These are phyloP conservation scores for Metarhizium humberi DNA, from an alignment of 2,329 filamentous ascomycete species.

Conservation along the genomic window DNA sequence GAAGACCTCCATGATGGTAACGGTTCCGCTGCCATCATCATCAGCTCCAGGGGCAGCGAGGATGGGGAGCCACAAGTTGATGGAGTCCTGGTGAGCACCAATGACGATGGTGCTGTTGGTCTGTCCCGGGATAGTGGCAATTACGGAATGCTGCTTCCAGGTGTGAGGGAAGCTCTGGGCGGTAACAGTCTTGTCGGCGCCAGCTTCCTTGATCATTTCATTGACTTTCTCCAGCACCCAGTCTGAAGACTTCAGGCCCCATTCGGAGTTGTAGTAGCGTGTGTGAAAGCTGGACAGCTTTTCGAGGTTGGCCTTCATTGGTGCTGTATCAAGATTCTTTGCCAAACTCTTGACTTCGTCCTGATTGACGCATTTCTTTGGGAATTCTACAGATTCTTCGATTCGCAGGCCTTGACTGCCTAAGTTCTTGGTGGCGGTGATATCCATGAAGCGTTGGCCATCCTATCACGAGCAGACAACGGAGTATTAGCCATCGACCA, in stretches of 20 bases:
- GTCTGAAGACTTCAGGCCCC: slow-evolving; percentile 73
- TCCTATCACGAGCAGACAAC: slow-evolving; percentile 40
- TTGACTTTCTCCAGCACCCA: slow-evolving; percentile 76
- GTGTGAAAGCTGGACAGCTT: slow-evolving; percentile 73
- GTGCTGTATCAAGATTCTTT: slow-evolving; percentile 59
- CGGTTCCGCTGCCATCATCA: slow-evolving; percentile 85
- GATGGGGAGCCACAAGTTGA: slow-evolving; percentile 83
- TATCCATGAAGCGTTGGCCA: slow-evolving; percentile 87
- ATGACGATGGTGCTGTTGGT: slow-evolving; percentile 79
- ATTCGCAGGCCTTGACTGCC: slow-evolving; percentile 35
- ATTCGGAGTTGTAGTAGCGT: slow-evolving; percentile 70
- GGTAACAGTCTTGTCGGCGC: slow-evolving; percentile 57
- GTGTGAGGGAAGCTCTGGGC: slow-evolving; percentile 69
- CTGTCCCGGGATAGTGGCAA: slow-evolving; percentile 82
- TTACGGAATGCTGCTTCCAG: slow-evolving; percentile 87
- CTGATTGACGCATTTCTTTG: slow-evolving; percentile 54
- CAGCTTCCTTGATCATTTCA: slow-evolving; percentile 59
- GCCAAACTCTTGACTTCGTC: slow-evolving; percentile 59
- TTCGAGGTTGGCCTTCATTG: slow-evolving; percentile 71
- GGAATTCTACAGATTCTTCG: slow-evolving; percentile 45
- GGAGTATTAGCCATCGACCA: not conserved
- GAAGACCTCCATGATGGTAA: slow-evolving; percentile 89
- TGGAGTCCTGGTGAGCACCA: slow-evolving; percentile 89
- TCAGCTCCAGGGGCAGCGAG: slow-evolving; percentile 88
- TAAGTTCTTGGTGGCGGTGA: slow-evolving; percentile 61